Conservation (phyloP, 2,329 filamentous ascomycete species). For the Westerdykella sp. region DNA sequence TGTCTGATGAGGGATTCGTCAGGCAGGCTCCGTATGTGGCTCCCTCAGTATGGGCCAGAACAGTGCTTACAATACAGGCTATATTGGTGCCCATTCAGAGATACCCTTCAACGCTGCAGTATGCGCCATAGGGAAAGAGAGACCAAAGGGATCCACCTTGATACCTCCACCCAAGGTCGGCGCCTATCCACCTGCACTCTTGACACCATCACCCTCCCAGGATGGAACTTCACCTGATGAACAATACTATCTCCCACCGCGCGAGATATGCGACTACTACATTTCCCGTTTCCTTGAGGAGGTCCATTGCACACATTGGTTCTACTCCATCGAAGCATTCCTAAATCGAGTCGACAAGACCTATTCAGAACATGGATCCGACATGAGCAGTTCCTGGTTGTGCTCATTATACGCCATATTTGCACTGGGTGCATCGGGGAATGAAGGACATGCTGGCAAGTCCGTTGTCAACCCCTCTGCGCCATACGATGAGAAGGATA, state of each 20-base stretch:
- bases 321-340: constrained; percentile 31
- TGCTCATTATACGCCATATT: constrained; percentile 34
- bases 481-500: constrained; percentile 19
- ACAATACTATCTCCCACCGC: constrained; percentile 25
- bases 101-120: constrained; percentile 36
- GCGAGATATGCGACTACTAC: constrained; percentile 26
- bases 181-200: constrained; percentile 23
- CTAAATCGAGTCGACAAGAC: constrained; percentile 29
- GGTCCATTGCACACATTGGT: constrained; percentile 34
- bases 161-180: constrained; percentile 28
- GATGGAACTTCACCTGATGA: constrained; percentile 15
- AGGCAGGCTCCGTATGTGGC: constrained; percentile 23
- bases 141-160: constrained; percentile 18
- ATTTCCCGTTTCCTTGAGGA: constrained; percentile 31
- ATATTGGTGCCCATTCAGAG: constrained; percentile 34
- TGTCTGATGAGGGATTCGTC: constrained; percentile 36
- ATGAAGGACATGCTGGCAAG: constrained; percentile 13
- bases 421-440: constrained; percentile 24
- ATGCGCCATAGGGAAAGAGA: constrained; percentile 21
- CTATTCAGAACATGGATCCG: constrained; percentile 17
- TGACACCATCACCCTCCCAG: constrained; percentile 14
- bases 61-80: constrained; percentile 13
- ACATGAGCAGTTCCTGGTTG: constrained; percentile 29
- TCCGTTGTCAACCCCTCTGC: constrained; percentile 16
- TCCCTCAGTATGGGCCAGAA: neutral